A percentile compares a stretch with the other conserved stretches of the same genome.
Conservation (phyloP, 148 eudicot species). For the Rhododendron griersonianum region DNA sequence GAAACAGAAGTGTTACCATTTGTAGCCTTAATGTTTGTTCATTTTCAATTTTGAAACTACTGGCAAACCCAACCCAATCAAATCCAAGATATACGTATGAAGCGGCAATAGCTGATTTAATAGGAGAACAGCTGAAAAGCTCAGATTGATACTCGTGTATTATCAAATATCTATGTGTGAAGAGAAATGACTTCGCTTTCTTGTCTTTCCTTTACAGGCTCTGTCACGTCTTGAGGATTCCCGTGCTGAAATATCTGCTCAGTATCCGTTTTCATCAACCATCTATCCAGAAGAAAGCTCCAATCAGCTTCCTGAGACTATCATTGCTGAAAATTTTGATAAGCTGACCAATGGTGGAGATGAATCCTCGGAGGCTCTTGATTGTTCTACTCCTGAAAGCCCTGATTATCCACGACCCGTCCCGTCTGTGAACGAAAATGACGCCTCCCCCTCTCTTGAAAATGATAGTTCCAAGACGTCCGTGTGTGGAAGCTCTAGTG, state of each 20-base stretch:
- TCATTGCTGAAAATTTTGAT: slow-evolving; percentile 5
- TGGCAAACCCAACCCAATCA: too few relatives aligned
- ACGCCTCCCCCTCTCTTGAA: slow-evolving; percentile 3
- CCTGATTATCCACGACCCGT: background rate
- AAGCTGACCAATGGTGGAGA: slow-evolving; percentile 4
- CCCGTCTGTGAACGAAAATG: background rate
- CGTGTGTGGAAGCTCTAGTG: slow-evolving; percentile 1
- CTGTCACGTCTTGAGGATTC: slow-evolving; percentile 35
- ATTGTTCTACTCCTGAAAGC: background rate
- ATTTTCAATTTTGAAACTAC: too few relatives aligned
- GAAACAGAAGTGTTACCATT: too few relatives aligned
- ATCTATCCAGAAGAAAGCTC: slow-evolving; percentile 17
- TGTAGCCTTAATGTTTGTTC: too few relatives aligned
- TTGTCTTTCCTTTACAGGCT: slow-evolving; percentile 30
- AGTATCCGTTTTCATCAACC: slow-evolving; percentile 12
- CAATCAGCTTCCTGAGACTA: slow-evolving; percentile 14
- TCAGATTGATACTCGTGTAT: background rate
- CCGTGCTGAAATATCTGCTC: slow-evolving; percentile 8
- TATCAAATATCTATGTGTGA: background rate
- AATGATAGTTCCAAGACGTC: slow-evolving; percentile 8
- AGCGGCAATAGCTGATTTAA: too few relatives aligned
- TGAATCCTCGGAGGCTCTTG: background rate
- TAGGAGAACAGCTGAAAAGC: too few relatives aligned
- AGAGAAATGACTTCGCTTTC: background rate
- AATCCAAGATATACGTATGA: too few relatives aligned